A percentile compares a stretch with the other conserved stretches of the same genome.
phyloP scores from a whole-genome alignment of 116 monocot species.

The Trichopus zeylanicus region DNA sequence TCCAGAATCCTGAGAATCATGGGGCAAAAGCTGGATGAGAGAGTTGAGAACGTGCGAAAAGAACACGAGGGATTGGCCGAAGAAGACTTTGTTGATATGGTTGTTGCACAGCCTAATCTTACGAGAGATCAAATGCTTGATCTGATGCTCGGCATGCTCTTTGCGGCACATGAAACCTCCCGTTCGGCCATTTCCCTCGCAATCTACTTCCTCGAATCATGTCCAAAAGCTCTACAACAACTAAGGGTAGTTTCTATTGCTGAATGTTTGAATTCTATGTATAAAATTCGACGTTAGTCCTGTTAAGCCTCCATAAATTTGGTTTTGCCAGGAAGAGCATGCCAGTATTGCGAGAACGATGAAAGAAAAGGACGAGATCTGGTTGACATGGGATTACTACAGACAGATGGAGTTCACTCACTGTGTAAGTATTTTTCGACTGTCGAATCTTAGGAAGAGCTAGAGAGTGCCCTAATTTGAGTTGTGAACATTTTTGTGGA shows the following conservation, averaged over 20 bases:
- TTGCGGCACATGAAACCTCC: conserved; percentile 59
- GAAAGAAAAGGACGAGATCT: conserved; percentile 24
- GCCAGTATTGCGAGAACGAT: conserved; percentile 20
- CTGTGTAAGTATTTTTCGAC: conserved; percentile 23
- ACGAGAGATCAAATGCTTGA: conserved; percentile 52
- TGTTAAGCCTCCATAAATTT: neutral
- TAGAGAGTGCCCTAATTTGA: no score
- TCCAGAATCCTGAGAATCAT: conserved; percentile 28
- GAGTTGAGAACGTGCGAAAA: conserved; percentile 9
- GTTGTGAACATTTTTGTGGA: no score
- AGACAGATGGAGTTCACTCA: conserved; percentile 46
- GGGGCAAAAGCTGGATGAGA: conserved; percentile 37
- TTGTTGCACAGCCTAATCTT: conserved; percentile 15
- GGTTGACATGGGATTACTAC: conserved; percentile 39
- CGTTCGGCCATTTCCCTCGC: conserved; percentile 37
- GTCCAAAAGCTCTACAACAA: conserved; percentile 28
- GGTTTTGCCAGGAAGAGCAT: conserved; percentile 38
- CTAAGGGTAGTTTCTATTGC: conserved; percentile 14
- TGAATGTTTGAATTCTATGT: neutral
- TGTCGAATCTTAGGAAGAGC: neutral
- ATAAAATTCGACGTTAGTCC: neutral
- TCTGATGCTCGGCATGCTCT: conserved; percentile 53
- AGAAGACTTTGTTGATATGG: conserved; percentile 34
- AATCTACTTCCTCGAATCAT: conserved; percentile 39
- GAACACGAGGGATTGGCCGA: conserved; percentile 9